phyloP scores from a whole-genome alignment of 345 rosid species.

The Boechera divaricarpa region DNA sequence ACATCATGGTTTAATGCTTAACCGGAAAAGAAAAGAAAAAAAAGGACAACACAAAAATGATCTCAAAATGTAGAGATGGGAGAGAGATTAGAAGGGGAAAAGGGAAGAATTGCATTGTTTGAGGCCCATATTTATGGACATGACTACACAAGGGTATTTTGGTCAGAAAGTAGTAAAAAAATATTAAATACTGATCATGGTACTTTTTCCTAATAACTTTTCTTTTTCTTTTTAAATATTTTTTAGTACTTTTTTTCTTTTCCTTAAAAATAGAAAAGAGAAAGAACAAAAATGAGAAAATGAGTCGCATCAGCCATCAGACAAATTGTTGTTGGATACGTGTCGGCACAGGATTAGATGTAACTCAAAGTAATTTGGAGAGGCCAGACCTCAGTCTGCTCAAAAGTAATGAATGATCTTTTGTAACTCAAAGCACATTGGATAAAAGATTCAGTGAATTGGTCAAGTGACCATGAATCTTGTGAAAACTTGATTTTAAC shows the following conservation, averaged over 20 bases:
- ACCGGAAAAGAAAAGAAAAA: neutral
- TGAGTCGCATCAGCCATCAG: neutral
- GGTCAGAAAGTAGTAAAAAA: neutral
- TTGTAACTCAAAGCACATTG: neutral
- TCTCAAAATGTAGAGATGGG: conserved; percentile 28
- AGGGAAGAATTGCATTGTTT: conserved; percentile 79
- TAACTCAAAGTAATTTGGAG: neutral
- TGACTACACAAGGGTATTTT: conserved; percentile 31
- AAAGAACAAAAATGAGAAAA: conserved; percentile 11
- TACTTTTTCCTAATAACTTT: neutral
- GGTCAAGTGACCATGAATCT: too few relatives aligned
- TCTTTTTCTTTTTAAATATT: neutral
- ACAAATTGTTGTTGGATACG: conserved; percentile 9
- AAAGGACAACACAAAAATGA: neutral
- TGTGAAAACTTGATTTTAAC: too few relatives aligned
- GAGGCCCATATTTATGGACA: conserved; percentile 66
- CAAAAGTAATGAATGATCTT: neutral
- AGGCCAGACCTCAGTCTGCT: neutral
- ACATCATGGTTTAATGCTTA: conserved; percentile 51
- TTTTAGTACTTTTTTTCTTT: neutral
- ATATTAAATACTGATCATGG: neutral
- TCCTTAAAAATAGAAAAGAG: neutral
- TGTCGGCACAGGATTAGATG: conserved; percentile 16
- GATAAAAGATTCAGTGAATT: neutral
- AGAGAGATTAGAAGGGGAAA: conserved; percentile 60